These are phyloP conservation scores for Monilinia fructigena DNA, from an alignment of 2,329 filamentous ascomycete genomes.

Conservation along the genomic window DNA sequence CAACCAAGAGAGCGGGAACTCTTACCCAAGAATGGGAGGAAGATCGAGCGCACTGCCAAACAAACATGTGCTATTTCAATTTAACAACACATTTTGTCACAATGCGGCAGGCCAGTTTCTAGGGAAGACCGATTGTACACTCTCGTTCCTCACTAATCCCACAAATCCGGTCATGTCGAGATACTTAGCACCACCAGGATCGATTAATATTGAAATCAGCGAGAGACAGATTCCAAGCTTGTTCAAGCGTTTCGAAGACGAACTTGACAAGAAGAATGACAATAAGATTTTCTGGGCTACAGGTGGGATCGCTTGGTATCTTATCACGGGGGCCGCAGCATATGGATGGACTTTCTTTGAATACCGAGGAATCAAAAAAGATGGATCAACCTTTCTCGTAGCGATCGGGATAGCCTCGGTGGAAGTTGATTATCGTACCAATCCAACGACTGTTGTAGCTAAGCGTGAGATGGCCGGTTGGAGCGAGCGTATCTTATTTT, in stretches of 20 bases:
- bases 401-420: conserved; percentile 20
- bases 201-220: conserved; percentile 14
- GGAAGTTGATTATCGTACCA: conserved; percentile 15
- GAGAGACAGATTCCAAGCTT: conserved; percentile 21
- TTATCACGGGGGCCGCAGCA: conserved; percentile 6
- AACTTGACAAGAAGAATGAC: conserved; percentile 17
- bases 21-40: conserved; percentile 29
- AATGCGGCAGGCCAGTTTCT: conserved; percentile 23
- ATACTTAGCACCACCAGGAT: conserved; percentile 21
- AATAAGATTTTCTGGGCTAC: conserved; percentile 16
- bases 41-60: conserved; percentile 26
- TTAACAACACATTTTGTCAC: conserved; percentile 32
- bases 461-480: conserved; percentile 13
- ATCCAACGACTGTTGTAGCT: conserved; percentile 14
- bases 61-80: conserved; percentile 29
- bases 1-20: conserved; percentile 25
- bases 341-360: conserved; percentile 24
- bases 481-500: conserved; percentile 13
- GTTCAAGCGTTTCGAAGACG: conserved; percentile 16
- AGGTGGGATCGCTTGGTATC: conserved; percentile 19
- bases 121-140: conserved; percentile 25
- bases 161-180: conserved; percentile 24
- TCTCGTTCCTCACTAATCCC: conserved; percentile 11
- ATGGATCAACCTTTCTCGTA: conserved; percentile 16
- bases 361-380: conserved; percentile 9